These are phyloP conservation scores for Boechera divaricarpa DNA, from an alignment of 345 rosid genomes.

Conservation along the genomic window DNA sequence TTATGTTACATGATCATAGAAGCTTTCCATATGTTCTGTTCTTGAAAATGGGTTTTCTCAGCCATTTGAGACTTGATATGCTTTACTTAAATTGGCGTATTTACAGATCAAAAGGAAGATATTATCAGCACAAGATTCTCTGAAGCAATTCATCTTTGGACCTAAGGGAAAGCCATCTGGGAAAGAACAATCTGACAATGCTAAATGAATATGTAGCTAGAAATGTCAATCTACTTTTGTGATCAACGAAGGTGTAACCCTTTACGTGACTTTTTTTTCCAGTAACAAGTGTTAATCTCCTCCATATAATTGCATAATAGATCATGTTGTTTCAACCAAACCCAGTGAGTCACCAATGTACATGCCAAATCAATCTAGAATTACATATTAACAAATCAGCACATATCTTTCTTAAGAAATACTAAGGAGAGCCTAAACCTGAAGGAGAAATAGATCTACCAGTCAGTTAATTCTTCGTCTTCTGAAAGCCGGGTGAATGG, in stretches of 20 bases:
- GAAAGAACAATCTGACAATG: conserved; percentile 37
- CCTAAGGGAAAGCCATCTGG: conserved; percentile 47
- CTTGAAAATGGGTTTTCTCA: background rate
- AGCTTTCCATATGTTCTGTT: background rate
- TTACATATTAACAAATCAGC: conserved; percentile 30
- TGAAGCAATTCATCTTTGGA: conserved; percentile 59
- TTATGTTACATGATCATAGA: background rate
- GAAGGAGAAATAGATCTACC: background rate
- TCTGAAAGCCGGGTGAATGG: conserved; percentile 62
- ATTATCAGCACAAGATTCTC: conserved; percentile 53
- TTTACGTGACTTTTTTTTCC: background rate
- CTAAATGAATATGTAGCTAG: conserved; percentile 21
- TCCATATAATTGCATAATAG: background rate
- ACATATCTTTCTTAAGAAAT: background rate
- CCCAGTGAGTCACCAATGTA: conserved; percentile 1
- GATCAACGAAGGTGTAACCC: background rate
- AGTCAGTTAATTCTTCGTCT: conserved; percentile 37
- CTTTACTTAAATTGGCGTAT: conserved; percentile 6
- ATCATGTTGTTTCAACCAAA: conserved; percentile 2
- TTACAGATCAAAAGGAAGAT: conserved; percentile 62
- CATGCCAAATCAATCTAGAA: conserved; percentile 14
- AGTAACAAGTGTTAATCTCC: background rate
- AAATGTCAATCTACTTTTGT: background rate
- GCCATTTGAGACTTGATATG: background rate
- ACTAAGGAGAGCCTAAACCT: conserved; percentile 7